Percentiles rank a stretch among this genome's conserved stretches.
phyloP scores from a whole-genome alignment of 2,329 filamentous ascomycete species.

The Bipolaris cookei region DNA sequence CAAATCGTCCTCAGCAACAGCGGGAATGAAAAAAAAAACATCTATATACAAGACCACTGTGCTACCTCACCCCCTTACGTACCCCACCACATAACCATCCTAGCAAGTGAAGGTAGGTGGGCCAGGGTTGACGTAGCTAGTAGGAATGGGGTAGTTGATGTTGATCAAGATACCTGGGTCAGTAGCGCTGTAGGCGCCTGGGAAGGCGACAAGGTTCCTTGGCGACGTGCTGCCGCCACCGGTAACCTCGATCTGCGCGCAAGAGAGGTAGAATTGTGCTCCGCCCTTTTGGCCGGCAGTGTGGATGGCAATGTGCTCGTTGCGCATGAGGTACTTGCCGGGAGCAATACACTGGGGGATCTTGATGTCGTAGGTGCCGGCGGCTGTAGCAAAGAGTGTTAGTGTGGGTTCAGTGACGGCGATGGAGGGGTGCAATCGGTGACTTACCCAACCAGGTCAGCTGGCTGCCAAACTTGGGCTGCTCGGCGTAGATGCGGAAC shows the following conservation, averaged over 20 bases:
- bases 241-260: conserved; percentile 53
- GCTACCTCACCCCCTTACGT: too few species aligned
- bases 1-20: too few species aligned
- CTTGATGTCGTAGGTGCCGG: conserved; percentile 31
- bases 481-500: conserved; percentile 42
- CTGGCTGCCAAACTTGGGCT: conserved; percentile 14
- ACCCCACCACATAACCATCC: not conserved
- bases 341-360: conserved; percentile 51
- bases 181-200: conserved; percentile 42
- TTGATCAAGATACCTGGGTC: conserved; percentile 43
- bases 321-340: conserved; percentile 55
- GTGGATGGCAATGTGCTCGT: conserved; percentile 57
- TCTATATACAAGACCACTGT: too few species aligned
- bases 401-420: not conserved
- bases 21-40: too few species aligned
- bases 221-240: conserved; percentile 47
- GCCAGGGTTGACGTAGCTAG: conserved; percentile 13
- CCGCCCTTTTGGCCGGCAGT: conserved; percentile 42
- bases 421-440: too few species aligned
- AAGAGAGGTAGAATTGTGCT: conserved; percentile 56
- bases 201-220: conserved; percentile 48
- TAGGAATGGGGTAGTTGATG: conserved; percentile 33
- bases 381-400: not conserved
- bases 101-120: conserved; percentile 13
- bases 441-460: conserved; percentile 16